phyloP scores from a whole-genome alignment of 768 basidiomycete species.

The Mycena floridula region DNA sequence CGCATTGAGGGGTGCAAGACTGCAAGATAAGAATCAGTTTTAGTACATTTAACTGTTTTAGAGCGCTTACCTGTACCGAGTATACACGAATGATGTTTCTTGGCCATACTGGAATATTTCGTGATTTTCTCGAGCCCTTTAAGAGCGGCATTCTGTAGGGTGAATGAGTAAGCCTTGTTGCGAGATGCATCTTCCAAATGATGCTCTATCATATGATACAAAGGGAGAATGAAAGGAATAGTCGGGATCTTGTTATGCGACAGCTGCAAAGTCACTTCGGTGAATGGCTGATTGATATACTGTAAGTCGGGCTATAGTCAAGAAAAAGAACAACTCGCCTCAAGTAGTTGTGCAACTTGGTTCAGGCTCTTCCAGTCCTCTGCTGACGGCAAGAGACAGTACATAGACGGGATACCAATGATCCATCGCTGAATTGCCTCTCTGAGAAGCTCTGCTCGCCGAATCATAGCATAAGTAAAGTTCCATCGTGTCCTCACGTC shows the following conservation, averaged over 20 bases:
- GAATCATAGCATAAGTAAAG: constrained; percentile 27
- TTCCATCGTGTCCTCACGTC: constrained; percentile 29
- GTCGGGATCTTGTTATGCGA: constrained; percentile 19
- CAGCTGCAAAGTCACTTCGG: constrained; percentile 21
- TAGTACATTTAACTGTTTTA: too few species aligned
- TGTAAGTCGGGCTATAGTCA: constrained; percentile 1
- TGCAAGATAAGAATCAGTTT: too few species aligned
- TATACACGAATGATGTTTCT: constrained; percentile 18
- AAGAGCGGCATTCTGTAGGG: constrained; percentile 14
- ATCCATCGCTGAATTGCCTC: constrained; percentile 27
- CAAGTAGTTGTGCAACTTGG: constrained; percentile 12
- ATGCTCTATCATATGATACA: constrained; percentile 19
- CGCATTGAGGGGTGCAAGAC: too few species aligned
- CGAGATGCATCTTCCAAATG: constrained; percentile 9
- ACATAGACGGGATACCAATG: constrained; percentile 10
- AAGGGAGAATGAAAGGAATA: constrained; percentile 23
- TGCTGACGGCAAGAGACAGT: constrained; percentile 7
- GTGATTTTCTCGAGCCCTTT: constrained; percentile 19
- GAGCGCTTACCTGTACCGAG: too few species aligned
- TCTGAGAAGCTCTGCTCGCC: constrained; percentile 14
- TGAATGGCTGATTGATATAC: constrained; percentile 22
- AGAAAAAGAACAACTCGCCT: too few species aligned
- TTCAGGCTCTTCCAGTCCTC: constrained; percentile 14
- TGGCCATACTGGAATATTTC: constrained; percentile 17
- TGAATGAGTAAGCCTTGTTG: background rate